phyloP scores from a whole-genome alignment of 345 rosid species.

The Corchorus capsularis region DNA sequence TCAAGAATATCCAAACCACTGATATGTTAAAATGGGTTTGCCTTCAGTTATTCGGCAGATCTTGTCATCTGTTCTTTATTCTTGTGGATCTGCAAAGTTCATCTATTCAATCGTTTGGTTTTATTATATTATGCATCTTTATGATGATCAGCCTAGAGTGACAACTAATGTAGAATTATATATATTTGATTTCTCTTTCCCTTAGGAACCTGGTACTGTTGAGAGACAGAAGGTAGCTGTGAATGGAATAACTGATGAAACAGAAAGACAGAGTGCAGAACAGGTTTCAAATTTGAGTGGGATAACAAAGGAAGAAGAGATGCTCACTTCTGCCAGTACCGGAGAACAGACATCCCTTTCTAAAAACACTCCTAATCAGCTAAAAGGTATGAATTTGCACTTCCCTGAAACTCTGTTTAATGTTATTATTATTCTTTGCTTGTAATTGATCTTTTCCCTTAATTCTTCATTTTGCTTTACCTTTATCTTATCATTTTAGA shows the following conservation, averaged over 20 bases:
- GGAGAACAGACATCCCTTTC: conserved; percentile 24
- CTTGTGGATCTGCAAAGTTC: background rate
- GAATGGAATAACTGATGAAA: conserved; percentile 26
- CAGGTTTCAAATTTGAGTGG: conserved; percentile 29
- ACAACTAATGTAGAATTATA: background rate
- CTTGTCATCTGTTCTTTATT: background rate
- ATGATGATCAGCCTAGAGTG: background rate
- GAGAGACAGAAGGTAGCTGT: conserved; percentile 37
- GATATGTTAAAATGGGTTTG: background rate
- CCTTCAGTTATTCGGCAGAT: background rate
- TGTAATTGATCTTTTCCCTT: background rate
- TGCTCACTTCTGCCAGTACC: conserved; percentile 21
- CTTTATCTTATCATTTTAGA: background rate
- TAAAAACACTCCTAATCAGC: conserved; percentile 20
- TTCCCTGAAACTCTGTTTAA: background rate
- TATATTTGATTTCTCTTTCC: conserved; percentile 14
- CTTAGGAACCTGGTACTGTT: conserved; percentile 35
- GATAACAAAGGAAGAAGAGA: conserved; percentile 29
- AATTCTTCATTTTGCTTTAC: background rate
- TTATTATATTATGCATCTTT: background rate
- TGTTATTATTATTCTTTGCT: background rate
- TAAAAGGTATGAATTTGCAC: conserved; percentile 21
- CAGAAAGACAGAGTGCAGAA: conserved; percentile 14
- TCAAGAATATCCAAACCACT: background rate
- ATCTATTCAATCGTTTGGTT: background rate